Base-by-base conservation (phyloP, 2,329 filamentous ascomycete genomes). In the Tolypocladium pustulatum region DNA sequence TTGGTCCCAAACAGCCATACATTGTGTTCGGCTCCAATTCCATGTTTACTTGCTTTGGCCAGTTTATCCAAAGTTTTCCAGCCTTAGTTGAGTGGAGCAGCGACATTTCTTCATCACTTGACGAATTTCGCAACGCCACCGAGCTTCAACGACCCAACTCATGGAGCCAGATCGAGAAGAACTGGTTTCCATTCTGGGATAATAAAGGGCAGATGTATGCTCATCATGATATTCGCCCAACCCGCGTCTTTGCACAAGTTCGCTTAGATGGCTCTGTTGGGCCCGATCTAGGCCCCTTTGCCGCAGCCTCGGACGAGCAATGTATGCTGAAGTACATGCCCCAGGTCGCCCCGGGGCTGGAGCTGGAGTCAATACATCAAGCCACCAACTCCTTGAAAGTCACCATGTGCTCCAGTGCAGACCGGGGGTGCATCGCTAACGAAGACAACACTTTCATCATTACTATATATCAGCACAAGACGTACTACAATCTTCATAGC, bases 101-200 rank as follows among this genome's bases (percentile, higher is more conserved):
- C 27, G 70, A 68, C 12, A 63, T n/a, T n/a, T n/a, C 63, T 59
- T 30, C 58, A 6, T 57, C 62, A 8, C 57, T 68, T 1, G 60
- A 64, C 3, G 66, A 71, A 10, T 84, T 82, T 65, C 65, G 65
- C 15, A 54, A 64, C 0, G 75, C 74, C 0, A 81, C 75, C 1
- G 83, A 85, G 61, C 66, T 86, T 3, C 76, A 79, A 41, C 72
- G 81, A 0, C 82, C 81, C 0, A 59, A 63, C 1, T 76, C 78
- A 0, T 78, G 71, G 63, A 65, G 66, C 3, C 40, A 63, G 0
- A 64, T 85, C 32, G 82, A 86, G 69, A 85, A 85, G 76, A 86
- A 86, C 64, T 86, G 76, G 73, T 86, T 85, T 62, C 60, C 81
- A 2, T 86, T 85, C 70, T 86, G 82, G 82, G 81, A 84, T 61